phyloP scores from a whole-genome alignment of 352 stramenopile species.

The Thraustochytrium sp. region DNA sequence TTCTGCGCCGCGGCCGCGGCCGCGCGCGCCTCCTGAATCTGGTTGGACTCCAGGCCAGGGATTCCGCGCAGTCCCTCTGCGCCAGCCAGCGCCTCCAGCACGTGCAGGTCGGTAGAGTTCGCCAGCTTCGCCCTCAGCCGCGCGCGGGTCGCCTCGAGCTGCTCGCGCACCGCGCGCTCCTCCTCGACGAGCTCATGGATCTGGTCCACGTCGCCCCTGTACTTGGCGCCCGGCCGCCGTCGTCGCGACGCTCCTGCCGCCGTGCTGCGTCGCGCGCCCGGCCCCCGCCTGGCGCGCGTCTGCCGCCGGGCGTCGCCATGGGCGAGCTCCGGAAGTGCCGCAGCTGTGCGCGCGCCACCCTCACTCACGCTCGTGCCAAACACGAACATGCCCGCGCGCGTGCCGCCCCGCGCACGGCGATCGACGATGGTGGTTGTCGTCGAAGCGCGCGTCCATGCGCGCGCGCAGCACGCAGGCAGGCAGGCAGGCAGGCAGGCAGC shows the following conservation, averaged over 20 bases:
- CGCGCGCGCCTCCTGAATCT: neutral
- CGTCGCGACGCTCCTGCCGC: no score
- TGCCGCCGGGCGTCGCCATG: neutral
- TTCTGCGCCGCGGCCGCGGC: neutral
- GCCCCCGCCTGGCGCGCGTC: no score
- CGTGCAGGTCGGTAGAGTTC: neutral
- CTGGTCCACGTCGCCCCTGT: neutral
- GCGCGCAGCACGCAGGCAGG: no score
- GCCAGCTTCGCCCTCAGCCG: neutral
- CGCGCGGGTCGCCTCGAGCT: constrained; percentile 10
- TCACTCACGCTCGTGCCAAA: constrained; percentile 3
- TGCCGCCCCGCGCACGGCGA: no score
- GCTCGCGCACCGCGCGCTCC: neutral
- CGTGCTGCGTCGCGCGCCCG: no score
- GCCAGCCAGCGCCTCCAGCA: neutral
- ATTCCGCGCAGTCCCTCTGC: neutral
- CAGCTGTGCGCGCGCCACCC: neutral
- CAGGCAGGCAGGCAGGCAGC: no score
- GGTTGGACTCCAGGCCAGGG: neutral
- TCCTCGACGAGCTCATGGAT: neutral
- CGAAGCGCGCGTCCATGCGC: no score
- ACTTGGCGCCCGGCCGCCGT: neutral
- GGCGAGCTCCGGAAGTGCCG: neutral
- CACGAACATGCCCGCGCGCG: neutral
- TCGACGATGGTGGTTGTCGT: no score